Evolutionary conservation across 495 filamentous ascomycete species (phyloP), one percentile per base, ranked within the genome.

Genomic region (Pyronema omphalodes): DNA sequence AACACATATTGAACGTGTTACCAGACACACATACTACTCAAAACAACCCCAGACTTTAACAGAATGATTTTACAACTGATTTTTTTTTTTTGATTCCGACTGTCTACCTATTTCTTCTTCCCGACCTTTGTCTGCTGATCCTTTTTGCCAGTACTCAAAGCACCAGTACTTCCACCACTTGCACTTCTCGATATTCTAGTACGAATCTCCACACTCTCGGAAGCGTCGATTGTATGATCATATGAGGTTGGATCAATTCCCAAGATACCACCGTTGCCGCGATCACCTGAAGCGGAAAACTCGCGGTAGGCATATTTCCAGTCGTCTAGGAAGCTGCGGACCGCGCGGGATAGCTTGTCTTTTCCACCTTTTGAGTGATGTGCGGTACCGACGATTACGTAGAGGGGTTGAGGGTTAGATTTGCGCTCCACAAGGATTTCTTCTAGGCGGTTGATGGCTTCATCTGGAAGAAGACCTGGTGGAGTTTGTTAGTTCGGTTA

Each of bases 281-380:
- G 72, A 63, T 96, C 93, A 1, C 93, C 93, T 3, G 86, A 85
- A 7, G 94, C 89, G 44, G 83, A 88, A 67, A 99, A 99, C 68
- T 99, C 93, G 37, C 88, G 82, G 67, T 87, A 99, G 0, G 88
- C 82, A 60, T 94, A 96, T 55, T 83, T 81, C 88, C 88, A 94
- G 61, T 96, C 89, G 60, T 89, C 89, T 23, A 99, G 72, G 70
- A 93, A 99, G 43, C 72, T 75, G 51, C 89, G 80, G 57, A 99
- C 78, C 7, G 88, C 86, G 71, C 94, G 95, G 56, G 89, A 89
- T 33, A 99, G 83, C 68, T 99, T 99, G 66, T 99, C 93, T 67
- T 95, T 96, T 58, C 91, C 91, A 63, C 93, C 91, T 72, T 96
- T 96, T 59, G 86, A 93, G 65, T 96, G 93, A 61, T 99, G 93